phyloP scores from a whole-genome alignment of 129 eudicot species.

The Saussurea involucrata region DNA sequence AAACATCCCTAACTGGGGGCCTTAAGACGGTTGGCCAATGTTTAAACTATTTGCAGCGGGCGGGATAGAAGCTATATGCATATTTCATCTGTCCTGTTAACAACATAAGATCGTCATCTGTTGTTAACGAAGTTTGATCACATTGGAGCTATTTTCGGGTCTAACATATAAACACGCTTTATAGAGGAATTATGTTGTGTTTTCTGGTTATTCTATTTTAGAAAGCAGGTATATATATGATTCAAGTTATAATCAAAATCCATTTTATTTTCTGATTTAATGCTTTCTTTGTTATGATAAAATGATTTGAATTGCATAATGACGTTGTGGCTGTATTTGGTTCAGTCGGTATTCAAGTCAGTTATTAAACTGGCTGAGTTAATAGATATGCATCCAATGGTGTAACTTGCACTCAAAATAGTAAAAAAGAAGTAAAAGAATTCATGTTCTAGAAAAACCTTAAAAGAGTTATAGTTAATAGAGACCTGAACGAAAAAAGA shows the following conservation, averaged over 20 bases:
- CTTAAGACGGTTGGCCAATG: conserved; percentile 22
- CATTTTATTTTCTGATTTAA: background rate
- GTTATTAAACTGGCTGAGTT: background rate
- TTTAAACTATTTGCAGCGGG: conserved; percentile 5
- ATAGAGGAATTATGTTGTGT: conserved; percentile 12
- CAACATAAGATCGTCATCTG: background rate
- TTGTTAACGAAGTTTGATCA: conserved; percentile 6
- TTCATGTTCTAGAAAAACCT: background rate
- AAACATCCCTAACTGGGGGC: conserved; percentile 85
- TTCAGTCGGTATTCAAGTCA: background rate
- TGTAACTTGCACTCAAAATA: background rate
- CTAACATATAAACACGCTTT: conserved; percentile 7
- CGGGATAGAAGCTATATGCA: conserved; percentile 10
- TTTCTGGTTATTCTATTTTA: background rate
- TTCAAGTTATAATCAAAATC: background rate
- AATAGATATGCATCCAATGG: background rate
- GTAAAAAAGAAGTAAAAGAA: background rate
- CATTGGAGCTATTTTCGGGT: conserved; percentile 2
- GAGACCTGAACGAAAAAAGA: background rate
- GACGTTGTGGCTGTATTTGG: background rate
- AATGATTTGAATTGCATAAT: background rate
- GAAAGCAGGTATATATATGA: background rate
- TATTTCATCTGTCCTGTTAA: conserved; percentile 9
- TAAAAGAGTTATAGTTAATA: background rate
- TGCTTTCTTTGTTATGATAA: background rate